Conservation (phyloP, 257 asterid genomes). For the Thymus quinquecostatus region DNA sequence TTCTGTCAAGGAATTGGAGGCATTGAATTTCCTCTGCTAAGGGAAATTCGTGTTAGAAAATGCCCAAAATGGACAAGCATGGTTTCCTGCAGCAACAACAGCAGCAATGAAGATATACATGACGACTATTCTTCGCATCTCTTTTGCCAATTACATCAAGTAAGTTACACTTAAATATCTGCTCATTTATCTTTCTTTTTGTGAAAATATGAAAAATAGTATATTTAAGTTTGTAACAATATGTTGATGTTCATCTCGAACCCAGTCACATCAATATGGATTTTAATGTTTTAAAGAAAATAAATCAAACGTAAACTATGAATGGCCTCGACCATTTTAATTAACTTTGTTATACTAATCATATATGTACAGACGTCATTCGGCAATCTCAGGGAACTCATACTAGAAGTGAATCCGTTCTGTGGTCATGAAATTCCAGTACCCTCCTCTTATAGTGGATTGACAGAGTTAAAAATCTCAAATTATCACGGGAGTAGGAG, state of each 20-base stretch:
- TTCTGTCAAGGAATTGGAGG: not conserved
- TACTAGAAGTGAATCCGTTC: not conserved
- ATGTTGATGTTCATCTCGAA: not conserved
- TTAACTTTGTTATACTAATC: not conserved
- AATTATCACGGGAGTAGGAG: not conserved
- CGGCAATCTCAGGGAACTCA: not conserved
- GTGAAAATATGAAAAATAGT: too few species aligned
- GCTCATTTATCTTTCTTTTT: not conserved
- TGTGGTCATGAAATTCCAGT: not conserved
- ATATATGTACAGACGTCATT: not conserved
- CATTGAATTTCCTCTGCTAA: slow-evolving; percentile 14
- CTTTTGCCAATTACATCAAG: not conserved
- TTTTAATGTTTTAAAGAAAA: too few species aligned
- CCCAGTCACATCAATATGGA: too few species aligned
- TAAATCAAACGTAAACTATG: too few species aligned
- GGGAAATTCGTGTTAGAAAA: fast-evolving
- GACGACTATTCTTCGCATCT: slow-evolving; percentile 1
- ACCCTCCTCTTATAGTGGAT: not conserved
- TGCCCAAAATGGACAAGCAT: not conserved
- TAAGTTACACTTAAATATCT: not conserved
- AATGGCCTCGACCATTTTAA: too few species aligned
- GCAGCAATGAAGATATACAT: not conserved
- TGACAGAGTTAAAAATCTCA: not conserved
- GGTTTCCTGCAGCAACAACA: too few species aligned
- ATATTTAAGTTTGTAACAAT: too few species aligned